Evolutionary conservation across 352 stramenopile species (phyloP).

Genomic region (Bremia lactucae): DNA sequence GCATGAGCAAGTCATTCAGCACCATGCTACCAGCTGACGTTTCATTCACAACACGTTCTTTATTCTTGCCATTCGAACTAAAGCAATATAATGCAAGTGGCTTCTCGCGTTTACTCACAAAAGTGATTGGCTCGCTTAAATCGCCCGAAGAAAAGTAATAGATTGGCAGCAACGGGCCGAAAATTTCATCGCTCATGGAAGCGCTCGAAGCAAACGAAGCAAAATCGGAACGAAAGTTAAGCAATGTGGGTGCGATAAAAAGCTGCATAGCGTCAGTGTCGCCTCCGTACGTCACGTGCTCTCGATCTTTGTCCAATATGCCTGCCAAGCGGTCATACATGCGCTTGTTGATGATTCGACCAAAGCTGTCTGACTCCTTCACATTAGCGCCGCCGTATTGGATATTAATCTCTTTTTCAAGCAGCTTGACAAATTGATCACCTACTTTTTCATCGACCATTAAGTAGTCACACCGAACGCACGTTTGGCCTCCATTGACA

Average conservation of each 20-base stretch:
- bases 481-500: conserved; percentile 90
- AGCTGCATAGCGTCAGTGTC: conserved; percentile 53
- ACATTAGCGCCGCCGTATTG: conserved; percentile 48
- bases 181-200: conserved; percentile 90
- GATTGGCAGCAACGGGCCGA: conserved; percentile 92
- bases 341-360: conserved; percentile 64
- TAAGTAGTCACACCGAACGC: conserved; percentile 90
- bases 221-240: conserved; percentile 70
- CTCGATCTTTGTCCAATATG: conserved; percentile 29
- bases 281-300: conserved; percentile 48
- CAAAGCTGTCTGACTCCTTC: conserved; percentile 32
- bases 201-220: conserved; percentile 34
- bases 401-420: conserved; percentile 22
- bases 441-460: conserved; percentile 78
- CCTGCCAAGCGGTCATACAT: conserved; percentile 38
- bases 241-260: conserved; percentile 81
- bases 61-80: conserved; percentile 25
- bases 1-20: conserved; percentile 80
- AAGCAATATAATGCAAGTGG: conserved; percentile 86
- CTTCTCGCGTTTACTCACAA: conserved; percentile 40
- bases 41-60: conserved; percentile 28
- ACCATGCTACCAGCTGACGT: conserved; percentile 51
- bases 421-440: conserved; percentile 38
- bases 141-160: conserved; percentile 48
- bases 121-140: conserved; percentile 24